These are phyloP conservation scores for Davidsoniella australis DNA, from an alignment of 2,329 filamentous ascomycete species.

Conservation along the genomic window DNA sequence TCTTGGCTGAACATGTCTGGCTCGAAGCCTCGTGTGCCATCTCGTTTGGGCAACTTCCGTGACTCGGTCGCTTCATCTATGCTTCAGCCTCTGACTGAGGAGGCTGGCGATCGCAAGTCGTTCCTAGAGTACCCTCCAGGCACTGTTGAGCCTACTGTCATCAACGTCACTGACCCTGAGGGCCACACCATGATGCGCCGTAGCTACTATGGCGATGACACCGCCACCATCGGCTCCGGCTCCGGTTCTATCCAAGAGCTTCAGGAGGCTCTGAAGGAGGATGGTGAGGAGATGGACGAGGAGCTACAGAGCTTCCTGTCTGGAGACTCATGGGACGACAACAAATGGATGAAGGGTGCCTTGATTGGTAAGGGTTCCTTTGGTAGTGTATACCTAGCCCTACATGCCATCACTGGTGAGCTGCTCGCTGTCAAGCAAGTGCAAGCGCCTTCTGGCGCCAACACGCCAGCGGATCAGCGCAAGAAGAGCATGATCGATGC, in stretches of 20 bases:
- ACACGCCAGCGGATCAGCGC: slow-evolving; percentile 67
- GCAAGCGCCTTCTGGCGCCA: slow-evolving; percentile 65
- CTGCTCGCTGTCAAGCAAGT: slow-evolving; percentile 98
- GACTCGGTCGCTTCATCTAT: slow-evolving; percentile 82
- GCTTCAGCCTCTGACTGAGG: slow-evolving; percentile 79
- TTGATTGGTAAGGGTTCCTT: slow-evolving; percentile 95
- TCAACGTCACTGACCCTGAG: slow-evolving; percentile 63
- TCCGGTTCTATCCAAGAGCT: slow-evolving; percentile 68
- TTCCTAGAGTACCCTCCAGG: slow-evolving; percentile 81
- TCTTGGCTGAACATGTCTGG: slow-evolving; percentile 51
- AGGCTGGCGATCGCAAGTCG: slow-evolving; percentile 83
- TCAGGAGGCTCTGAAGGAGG: slow-evolving; percentile 69
- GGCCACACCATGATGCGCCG: slow-evolving; percentile 46
- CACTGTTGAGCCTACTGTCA: slow-evolving; percentile 46
- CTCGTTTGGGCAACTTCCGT: slow-evolving; percentile 46
- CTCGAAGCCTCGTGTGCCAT: slow-evolving; percentile 23
- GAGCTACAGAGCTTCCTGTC: slow-evolving; percentile 80
- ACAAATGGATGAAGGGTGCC: slow-evolving; percentile 99
- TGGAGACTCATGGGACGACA: slow-evolving; percentile 86
- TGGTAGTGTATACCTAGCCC: slow-evolving; percentile 82
- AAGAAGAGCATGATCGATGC: slow-evolving; percentile 99
- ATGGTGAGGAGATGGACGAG: slow-evolving; percentile 81
- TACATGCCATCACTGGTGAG: slow-evolving; percentile 91
- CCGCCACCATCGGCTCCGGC: slow-evolving; percentile 26
- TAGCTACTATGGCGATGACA: slow-evolving; percentile 67